Evolutionary conservation across 495 filamentous ascomycete genomes (phyloP).

Genomic region (Aspergillus incahuasiensis): DNA sequence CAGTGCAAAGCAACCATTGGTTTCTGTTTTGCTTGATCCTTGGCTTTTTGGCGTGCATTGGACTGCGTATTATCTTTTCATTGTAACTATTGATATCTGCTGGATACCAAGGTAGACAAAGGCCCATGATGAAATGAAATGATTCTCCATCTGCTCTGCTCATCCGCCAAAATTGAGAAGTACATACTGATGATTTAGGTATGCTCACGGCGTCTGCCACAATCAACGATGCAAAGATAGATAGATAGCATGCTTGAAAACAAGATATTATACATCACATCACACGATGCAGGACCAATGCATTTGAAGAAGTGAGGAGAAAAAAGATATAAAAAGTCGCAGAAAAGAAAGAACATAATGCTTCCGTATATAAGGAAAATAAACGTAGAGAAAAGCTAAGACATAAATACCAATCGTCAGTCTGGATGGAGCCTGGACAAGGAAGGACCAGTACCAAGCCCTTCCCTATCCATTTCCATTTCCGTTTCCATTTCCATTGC

Average conservation of each 20-base stretch:
- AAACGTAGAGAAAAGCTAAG: not conserved
- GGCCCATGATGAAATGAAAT: slow-evolving; percentile 3
- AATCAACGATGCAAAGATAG: not conserved
- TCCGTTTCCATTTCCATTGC: not conserved
- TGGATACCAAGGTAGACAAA: slow-evolving; percentile 1
- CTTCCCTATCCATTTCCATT: not conserved
- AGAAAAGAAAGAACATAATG: not conserved
- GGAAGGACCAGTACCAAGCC: not conserved
- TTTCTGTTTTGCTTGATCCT: no score
- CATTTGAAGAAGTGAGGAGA: no score
- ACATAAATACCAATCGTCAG: not conserved
- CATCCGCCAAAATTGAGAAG: not conserved
- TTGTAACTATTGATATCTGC: not conserved
- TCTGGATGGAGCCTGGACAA: no score
- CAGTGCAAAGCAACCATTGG: no score
- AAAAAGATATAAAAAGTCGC: not conserved
- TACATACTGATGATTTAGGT: not conserved
- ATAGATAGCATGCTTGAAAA: not conserved
- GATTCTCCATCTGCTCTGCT: not conserved
- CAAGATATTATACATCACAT: slow-evolving; percentile 1
- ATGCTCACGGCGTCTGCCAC: not conserved
- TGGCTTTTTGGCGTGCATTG: no score
- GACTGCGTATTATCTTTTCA: not conserved
- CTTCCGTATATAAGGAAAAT: not conserved
- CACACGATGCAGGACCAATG: not conserved